Evolutionary conservation across 2,329 filamentous ascomycete genomes (phyloP).

Genomic region (Ceratocystis colombiana): DNA sequence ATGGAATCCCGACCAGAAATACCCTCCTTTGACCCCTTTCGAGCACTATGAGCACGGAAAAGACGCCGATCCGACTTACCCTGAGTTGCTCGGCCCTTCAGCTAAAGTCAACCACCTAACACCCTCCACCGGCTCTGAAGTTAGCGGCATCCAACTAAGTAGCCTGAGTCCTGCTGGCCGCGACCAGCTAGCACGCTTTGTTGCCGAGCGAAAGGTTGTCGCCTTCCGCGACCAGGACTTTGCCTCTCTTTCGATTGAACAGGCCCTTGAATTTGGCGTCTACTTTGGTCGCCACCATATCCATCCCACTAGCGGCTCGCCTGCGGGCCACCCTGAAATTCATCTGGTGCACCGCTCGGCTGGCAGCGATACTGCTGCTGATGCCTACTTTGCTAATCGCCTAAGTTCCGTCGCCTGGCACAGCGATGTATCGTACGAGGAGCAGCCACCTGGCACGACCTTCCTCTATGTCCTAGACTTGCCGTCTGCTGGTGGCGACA

Average conservation of each 20-base stretch:
- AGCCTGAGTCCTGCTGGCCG: slow-evolving; percentile 57
- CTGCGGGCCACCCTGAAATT: slow-evolving; percentile 61
- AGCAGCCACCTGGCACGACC: slow-evolving; percentile 79
- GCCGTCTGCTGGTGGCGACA: slow-evolving; percentile 72
- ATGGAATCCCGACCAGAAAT: slow-evolving; percentile 56
- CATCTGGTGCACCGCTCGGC: slow-evolving; percentile 68
- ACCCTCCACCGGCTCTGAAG: slow-evolving; percentile 62
- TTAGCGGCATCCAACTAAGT: slow-evolving; percentile 61
- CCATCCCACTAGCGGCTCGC: slow-evolving; percentile 67
- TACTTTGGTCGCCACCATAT: slow-evolving; percentile 79
- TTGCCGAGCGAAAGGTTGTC: slow-evolving; percentile 68
- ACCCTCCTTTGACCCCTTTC: slow-evolving; percentile 57
- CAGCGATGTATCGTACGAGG: slow-evolving; percentile 77
- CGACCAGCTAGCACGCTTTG: slow-evolving; percentile 64
- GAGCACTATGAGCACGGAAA: slow-evolving; percentile 66
- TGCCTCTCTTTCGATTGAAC: slow-evolving; percentile 56
- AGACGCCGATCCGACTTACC: slow-evolving; percentile 59
- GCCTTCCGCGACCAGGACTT: slow-evolving; percentile 69
- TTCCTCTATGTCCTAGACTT: slow-evolving; percentile 82
- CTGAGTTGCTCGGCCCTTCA: slow-evolving; percentile 53
- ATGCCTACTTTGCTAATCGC: slow-evolving; percentile 53
- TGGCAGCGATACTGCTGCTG: slow-evolving; percentile 38
- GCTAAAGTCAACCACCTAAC: slow-evolving; percentile 52
- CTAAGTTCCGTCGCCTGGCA: slow-evolving; percentile 78
- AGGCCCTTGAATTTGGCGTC: slow-evolving; percentile 57